phyloP scores from a whole-genome alignment of 352 stramenopile genomes.

The Pythium scleroteichum region DNA sequence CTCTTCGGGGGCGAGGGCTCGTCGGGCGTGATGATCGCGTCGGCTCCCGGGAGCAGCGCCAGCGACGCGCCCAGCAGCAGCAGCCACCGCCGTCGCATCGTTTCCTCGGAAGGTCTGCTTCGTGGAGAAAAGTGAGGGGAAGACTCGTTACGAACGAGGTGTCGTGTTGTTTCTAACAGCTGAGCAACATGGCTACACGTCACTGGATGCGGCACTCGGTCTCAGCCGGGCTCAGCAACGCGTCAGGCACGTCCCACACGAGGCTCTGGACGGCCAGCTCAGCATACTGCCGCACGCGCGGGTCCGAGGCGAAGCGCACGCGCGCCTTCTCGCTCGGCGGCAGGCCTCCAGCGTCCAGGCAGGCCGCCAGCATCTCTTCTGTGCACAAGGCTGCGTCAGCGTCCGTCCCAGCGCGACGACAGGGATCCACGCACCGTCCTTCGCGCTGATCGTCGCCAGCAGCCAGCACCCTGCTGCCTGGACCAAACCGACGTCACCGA shows the following conservation, averaged over 20 bases:
- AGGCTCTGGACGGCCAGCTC: constrained; percentile 45
- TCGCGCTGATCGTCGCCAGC: constrained; percentile 48
- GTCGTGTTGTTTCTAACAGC: no score
- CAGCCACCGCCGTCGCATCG: neutral
- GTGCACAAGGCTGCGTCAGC: constrained; percentile 2
- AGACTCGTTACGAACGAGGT: neutral
- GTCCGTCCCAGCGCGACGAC: no score
- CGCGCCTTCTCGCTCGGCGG: constrained; percentile 54
- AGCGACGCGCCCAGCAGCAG: constrained; percentile 4
- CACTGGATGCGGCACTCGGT: constrained; percentile 23
- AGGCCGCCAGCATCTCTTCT: constrained; percentile 51
- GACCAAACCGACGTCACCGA: constrained; percentile 40
- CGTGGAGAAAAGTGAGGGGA: neutral
- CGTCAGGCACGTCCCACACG: constrained; percentile 20
- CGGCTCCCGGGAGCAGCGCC: neutral
- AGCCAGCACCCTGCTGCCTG: constrained; percentile 61
- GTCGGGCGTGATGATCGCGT: constrained; percentile 35
- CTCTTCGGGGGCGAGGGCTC: constrained; percentile 10
- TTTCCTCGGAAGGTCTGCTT: neutral
- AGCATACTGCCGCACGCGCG: constrained; percentile 56
- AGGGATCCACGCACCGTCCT: constrained; percentile 35
- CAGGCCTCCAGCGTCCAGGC: constrained; percentile 50
- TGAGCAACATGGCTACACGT: constrained; percentile 6
- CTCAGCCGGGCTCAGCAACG: neutral
- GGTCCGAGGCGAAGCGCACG: constrained; percentile 42